A percentile compares a stretch with the other conserved stretches of the same genome.
Conservation (phyloP, 139 green algal genomes). For the Chlorella sp. region DNA sequence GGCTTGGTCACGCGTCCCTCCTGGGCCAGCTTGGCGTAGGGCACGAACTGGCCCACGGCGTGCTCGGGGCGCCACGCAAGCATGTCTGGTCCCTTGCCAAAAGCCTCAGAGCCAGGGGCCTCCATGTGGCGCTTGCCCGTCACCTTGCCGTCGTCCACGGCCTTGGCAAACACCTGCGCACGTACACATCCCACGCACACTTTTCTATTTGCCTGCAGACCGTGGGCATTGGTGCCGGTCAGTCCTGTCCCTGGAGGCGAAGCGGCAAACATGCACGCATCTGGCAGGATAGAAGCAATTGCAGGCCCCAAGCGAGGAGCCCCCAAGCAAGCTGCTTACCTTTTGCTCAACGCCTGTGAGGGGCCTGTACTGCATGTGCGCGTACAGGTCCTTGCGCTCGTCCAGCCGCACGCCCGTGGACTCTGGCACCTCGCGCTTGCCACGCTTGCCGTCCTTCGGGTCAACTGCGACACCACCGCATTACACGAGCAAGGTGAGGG, state of each 20-base stretch:
- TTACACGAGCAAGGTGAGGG: too few species aligned
- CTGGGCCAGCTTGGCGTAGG: conserved; percentile 17
- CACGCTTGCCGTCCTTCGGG: not conserved
- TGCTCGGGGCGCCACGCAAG: conserved; percentile 23
- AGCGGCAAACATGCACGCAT: too few species aligned
- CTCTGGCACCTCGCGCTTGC: not conserved
- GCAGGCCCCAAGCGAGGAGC: not conserved
- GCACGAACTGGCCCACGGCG: conserved; percentile 20
- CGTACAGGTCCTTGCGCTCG: conserved; percentile 18
- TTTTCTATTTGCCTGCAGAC: too few species aligned
- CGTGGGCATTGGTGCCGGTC: too few species aligned
- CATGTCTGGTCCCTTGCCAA: conserved; percentile 24
- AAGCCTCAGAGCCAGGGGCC: conserved; percentile 3
- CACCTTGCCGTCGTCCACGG: conserved; percentile 5
- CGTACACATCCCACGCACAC: too few species aligned
- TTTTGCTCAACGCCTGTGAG: conserved; percentile 1
- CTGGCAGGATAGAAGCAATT: too few species aligned
- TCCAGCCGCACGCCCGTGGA: not conserved
- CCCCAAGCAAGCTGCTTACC: not conserved
- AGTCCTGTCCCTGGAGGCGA: too few species aligned
- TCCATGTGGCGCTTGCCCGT: not conserved
- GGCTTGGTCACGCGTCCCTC: conserved; percentile 7
- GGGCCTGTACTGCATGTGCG: conserved; percentile 23
- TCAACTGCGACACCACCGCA: too few species aligned
- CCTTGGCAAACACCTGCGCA: not conserved